Evolutionary conservation across 495 filamentous ascomycete species (phyloP), one percentile per base, ranked within the genome.

Genomic region (Terfezia boudieri): DNA sequence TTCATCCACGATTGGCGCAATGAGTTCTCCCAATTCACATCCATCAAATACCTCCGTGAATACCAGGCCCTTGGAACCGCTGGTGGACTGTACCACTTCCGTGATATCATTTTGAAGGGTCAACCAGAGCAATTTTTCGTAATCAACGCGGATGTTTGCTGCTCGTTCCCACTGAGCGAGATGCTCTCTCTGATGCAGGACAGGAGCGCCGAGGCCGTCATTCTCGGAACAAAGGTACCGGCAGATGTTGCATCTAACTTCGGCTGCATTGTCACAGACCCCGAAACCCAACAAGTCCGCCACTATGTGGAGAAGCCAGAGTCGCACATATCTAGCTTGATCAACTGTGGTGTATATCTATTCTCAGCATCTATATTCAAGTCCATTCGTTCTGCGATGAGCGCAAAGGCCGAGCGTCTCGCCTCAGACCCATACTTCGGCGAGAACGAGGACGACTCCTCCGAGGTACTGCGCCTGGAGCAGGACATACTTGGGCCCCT

Each of bases 241-340:
- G 87, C 93, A 62, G 92, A 96, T 23, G 80, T 89, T 11, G 90
- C 90, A 12, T 82, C 76, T 57, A 96, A 95, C 72, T 99, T 96
- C 61, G 90, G 90, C 51, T 99, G 90, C 74, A 93, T 99, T 58
- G 90, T 99, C 23, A 88, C 84, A 49, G 92, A 99, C 65, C 74
- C 86, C 11, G 85, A 94, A 70, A 94, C 85, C 63, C 87, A 88
- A 68, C 85, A 88, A 51, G 90, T 99, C 50, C 80, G 95, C 49
- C 90, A 99, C 73, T 99, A 99, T 70, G 90, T 99, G 68, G 90
- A 99, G 76, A 96, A 96, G 74, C 90, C 90, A 56, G 90, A 99
- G 68, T 90, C 84, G 50, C 84, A 94, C 70, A 96, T 99, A 68
- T 92, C 84, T 55, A 95, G 96, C 68, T 74, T 99, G 51, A 99